Base-by-base conservation (phyloP, 129 eudicot genomes). In the Artemisia annua region DNA sequence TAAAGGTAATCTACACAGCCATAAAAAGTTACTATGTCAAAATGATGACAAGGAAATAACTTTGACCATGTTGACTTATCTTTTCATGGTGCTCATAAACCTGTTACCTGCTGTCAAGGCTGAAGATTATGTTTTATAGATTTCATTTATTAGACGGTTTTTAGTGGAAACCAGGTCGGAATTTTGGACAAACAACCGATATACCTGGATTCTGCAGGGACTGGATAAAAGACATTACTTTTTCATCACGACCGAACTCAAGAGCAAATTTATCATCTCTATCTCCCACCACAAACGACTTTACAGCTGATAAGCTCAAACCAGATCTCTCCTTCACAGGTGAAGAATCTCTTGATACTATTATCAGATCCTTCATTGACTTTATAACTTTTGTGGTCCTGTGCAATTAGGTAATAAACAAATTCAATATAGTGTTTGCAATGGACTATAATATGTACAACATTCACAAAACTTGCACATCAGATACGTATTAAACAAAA, bases 281-380 rank as follows among this genome's bases (percentile, higher is more conserved):
- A 60, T 86, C 98, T 63, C 98, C 89, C 20, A 89, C 81, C 72
- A 93, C 93, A 71, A 93, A 71, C 43, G 96, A 90, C 66, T 87
- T 93, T 91, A 93, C 67, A 11, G 92, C 96, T 22, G 93, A 90
- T 72, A 93, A 74, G 73, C 96, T 82, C 78, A 87, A 74, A 80
- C 88, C 80, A 70, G 97, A 89, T 80, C 85, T 90, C 79, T 93
- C 97, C 63, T 90, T 83, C 70, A 84, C 89, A 15, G 93, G 93
- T 59, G 98, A 86, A 73, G 91, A 86, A 66, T 82, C 87, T 79
- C 82, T 82, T 57, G 96, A 83, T 76, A 83, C 82, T 66, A 77
- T 78, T 67, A 89, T 77, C 51, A 93, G 85, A 74, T 87, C 96
- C 79, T 86, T 93, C 79, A 90, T 85, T 55, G 98, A 85, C 80